Evolutionary conservation across 768 basidiomycete species (phyloP).

Genomic region (Mycena belliarum): DNA sequence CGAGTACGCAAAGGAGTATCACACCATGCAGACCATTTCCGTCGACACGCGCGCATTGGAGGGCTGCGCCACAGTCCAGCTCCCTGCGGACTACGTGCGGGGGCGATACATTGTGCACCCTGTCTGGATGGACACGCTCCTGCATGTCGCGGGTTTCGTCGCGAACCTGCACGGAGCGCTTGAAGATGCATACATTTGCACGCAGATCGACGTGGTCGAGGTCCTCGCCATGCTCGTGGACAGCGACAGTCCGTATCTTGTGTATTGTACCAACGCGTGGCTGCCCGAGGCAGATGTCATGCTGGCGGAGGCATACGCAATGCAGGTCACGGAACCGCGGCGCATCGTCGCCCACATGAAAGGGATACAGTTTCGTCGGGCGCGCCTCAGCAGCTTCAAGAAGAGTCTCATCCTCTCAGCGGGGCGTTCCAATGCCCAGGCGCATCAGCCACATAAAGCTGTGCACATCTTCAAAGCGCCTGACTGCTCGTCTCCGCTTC

Average conservation of each 20-base stretch:
- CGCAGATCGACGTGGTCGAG: constrained; percentile 48
- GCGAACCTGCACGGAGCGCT: constrained; percentile 55
- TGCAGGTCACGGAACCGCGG: constrained; percentile 37
- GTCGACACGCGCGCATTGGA: constrained; percentile 49
- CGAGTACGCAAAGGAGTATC: constrained; percentile 59
- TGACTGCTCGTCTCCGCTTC: neutral
- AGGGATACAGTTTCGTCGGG: constrained; percentile 59
- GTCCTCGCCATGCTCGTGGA: constrained; percentile 46
- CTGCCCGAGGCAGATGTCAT: constrained; percentile 46
- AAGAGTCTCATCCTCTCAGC: constrained; percentile 42
- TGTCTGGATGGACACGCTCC: constrained; percentile 64
- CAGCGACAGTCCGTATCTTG: constrained; percentile 41
- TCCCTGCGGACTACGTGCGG: constrained; percentile 35
- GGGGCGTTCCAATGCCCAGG: constrained; percentile 3
- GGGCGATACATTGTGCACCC: constrained; percentile 48
- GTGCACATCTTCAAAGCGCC: neutral
- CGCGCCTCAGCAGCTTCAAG: constrained; percentile 52
- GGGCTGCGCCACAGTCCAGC: constrained; percentile 50
- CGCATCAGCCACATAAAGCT: neutral
- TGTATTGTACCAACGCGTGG: constrained; percentile 53
- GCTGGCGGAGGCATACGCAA: constrained; percentile 52
- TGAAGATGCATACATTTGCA: constrained; percentile 66
- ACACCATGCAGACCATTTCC: constrained; percentile 54
- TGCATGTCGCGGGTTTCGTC: constrained; percentile 72
- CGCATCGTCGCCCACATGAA: constrained; percentile 56